Percentiles rank a stretch among this genome's conserved stretches.
Evolutionary conservation across 148 eudicot genomes (phyloP).

Genomic region (Arbutus unedo): DNA sequence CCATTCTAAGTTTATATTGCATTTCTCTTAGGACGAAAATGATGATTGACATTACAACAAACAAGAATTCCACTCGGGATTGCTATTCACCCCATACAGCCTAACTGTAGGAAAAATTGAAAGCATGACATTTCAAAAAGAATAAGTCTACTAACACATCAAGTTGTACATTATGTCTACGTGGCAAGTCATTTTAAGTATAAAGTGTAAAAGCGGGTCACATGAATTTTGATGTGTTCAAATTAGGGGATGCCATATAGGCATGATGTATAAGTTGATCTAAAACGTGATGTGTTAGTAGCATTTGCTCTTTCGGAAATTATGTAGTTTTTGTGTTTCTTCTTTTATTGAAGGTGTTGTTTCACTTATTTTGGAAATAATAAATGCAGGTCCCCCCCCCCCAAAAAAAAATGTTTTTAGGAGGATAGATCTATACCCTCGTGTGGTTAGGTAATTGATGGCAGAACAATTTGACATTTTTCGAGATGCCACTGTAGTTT

Average conservation of each 20-base stretch:
- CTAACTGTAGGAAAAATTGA: not conserved
- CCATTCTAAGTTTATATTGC: too few species aligned
- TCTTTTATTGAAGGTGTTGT: too few species aligned
- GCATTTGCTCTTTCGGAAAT: not conserved
- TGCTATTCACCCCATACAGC: not conserved
- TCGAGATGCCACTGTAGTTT: not conserved
- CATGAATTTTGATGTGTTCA: too few species aligned
- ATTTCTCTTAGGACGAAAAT: not conserved
- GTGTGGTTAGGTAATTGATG: not conserved
- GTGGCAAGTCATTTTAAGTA: too few species aligned
- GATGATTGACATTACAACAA: too few species aligned
- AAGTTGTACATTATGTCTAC: too few species aligned
- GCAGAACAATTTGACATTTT: not conserved
- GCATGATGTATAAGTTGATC: too few species aligned
- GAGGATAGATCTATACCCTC: not conserved
- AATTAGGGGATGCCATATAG: too few species aligned
- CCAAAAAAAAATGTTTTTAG: not conserved
- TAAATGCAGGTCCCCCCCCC: too few species aligned
- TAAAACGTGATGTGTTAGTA: too few species aligned
- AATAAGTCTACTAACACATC: too few species aligned
- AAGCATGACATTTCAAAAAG: not conserved
- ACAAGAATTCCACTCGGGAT: not conserved
- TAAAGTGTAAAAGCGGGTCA: too few species aligned
- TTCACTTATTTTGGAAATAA: not conserved
- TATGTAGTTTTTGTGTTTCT: not conserved